These are phyloP conservation scores for Coniochaeta ligniaria DNA, from an alignment of 2,329 filamentous ascomycete genomes.

Conservation along the genomic window DNA sequence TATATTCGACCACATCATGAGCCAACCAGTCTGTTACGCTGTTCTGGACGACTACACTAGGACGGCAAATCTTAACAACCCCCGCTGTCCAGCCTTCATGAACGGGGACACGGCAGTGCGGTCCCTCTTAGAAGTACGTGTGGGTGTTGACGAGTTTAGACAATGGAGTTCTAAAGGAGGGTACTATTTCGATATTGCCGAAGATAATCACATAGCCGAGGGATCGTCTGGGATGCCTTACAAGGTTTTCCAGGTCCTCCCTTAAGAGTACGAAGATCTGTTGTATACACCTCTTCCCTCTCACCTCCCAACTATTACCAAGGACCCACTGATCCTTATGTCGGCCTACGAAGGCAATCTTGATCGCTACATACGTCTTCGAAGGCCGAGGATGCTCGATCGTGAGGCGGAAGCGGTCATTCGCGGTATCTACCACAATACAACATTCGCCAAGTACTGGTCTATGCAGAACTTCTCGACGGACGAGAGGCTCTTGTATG, in stretches of 20 bases:
- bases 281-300: slow-evolving; percentile 23
- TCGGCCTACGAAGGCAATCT: slow-evolving; percentile 28
- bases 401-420: background rate
- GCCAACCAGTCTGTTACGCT: slow-evolving; percentile 14
- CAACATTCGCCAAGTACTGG: slow-evolving; percentile 8
- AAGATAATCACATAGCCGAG: slow-evolving; percentile 14
- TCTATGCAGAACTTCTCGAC: slow-evolving; percentile 2
- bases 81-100: slow-evolving; percentile 9
- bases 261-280: slow-evolving; percentile 6
- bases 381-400: slow-evolving; percentile 11
- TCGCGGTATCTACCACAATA: slow-evolving; percentile 9
- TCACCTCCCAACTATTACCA: slow-evolving; percentile 25
- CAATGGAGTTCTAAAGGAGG: background rate
- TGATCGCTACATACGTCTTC: slow-evolving; percentile 27
- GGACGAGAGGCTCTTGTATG: background rate
- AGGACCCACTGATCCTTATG: slow-evolving; percentile 26
- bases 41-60: slow-evolving; percentile 29
- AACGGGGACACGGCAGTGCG: slow-evolving; percentile 26
- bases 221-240: background rate
- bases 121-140: slow-evolving; percentile 1
- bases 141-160: background rate
- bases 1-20: slow-evolving; percentile 24
- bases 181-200: slow-evolving; percentile 9
- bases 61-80: slow-evolving; percentile 11
- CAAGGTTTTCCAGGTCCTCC: background rate